phyloP scores from a whole-genome alignment of 345 rosid species.

The Erysimum cheiranthoides region DNA sequence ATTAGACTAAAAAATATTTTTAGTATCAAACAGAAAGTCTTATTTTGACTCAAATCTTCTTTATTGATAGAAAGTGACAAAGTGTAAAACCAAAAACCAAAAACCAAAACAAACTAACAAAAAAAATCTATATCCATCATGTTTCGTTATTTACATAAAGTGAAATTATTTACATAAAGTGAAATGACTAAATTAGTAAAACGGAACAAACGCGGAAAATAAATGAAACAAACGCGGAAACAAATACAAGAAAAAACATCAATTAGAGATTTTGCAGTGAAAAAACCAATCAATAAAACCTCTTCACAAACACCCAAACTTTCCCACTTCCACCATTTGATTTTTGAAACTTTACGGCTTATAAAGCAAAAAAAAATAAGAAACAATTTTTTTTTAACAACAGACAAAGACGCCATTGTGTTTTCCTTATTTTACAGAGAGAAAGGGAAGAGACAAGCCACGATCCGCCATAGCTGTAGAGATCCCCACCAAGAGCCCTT shows the following conservation, averaged over 20 bases:
- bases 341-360: constrained; percentile 36
- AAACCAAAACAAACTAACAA: no score
- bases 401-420: constrained; percentile 8
- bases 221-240: constrained; percentile 31
- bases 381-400: background rate
- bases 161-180: no score
- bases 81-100: no score
- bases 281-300: constrained; percentile 9
- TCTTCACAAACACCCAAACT: constrained; percentile 10
- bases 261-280: background rate
- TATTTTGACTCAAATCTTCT: no score
- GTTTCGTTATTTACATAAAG: no score
- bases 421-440: constrained; percentile 29
- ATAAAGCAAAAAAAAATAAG: background rate
- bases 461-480: constrained; percentile 46
- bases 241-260: background rate
- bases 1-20: no score
- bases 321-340: constrained; percentile 44
- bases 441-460: constrained; percentile 38
- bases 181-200: constrained; percentile 2
- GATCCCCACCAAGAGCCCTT: constrained; percentile 32
- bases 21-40: no score
- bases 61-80: no score
- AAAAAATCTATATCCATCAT: no score
- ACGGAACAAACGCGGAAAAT: constrained; percentile 36